Evolutionary conservation across 2,329 filamentous ascomycete genomes (phyloP).

Genomic region (Diaporthe citriasiana): DNA sequence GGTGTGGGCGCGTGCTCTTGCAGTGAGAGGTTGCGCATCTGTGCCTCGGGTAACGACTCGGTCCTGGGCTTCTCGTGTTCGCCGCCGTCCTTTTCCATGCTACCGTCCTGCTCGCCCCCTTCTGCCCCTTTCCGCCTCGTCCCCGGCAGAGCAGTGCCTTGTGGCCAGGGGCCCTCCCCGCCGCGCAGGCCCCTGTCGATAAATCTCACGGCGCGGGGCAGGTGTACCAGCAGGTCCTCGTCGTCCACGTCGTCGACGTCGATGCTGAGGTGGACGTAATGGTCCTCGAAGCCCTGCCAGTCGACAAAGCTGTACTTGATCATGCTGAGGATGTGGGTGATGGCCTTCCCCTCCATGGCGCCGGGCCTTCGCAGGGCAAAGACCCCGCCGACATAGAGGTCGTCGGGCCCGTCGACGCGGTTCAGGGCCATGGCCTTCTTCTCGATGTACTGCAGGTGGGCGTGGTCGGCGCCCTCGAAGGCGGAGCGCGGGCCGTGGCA

Average conservation of each 20-base stretch:
- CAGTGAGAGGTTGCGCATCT: slow-evolving; percentile 27
- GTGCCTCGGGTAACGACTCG: background rate
- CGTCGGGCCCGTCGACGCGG: slow-evolving; percentile 57
- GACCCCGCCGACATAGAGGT: slow-evolving; percentile 67
- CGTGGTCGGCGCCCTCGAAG: slow-evolving; percentile 41
- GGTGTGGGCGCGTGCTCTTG: slow-evolving; percentile 33
- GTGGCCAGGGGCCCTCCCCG: slow-evolving; percentile 21
- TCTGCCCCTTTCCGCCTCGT: background rate
- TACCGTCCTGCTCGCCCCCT: background rate
- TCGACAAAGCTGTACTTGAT: slow-evolving; percentile 62
- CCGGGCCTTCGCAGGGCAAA: slow-evolving; percentile 82
- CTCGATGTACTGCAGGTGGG: slow-evolving; percentile 42
- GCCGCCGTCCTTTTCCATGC: background rate
- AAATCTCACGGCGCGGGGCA: slow-evolving; percentile 84
- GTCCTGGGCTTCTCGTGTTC: background rate
- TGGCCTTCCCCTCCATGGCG: slow-evolving; percentile 77
- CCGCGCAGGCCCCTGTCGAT: slow-evolving; percentile 79
- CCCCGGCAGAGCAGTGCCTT: slow-evolving; percentile 32
- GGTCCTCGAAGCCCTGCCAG: slow-evolving; percentile 62
- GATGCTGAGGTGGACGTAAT: slow-evolving; percentile 81
- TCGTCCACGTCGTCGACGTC: slow-evolving; percentile 94
- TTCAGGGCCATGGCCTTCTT: slow-evolving; percentile 57
- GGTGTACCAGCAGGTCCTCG: slow-evolving; percentile 85
- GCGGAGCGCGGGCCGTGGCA: slow-evolving; percentile 40
- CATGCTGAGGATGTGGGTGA: slow-evolving; percentile 94